A percentile compares a stretch with the other conserved stretches of the same genome.
These are phyloP conservation scores for Echites panduratus DNA, from an alignment of 257 asterid genomes.

Conservation along the genomic window DNA sequence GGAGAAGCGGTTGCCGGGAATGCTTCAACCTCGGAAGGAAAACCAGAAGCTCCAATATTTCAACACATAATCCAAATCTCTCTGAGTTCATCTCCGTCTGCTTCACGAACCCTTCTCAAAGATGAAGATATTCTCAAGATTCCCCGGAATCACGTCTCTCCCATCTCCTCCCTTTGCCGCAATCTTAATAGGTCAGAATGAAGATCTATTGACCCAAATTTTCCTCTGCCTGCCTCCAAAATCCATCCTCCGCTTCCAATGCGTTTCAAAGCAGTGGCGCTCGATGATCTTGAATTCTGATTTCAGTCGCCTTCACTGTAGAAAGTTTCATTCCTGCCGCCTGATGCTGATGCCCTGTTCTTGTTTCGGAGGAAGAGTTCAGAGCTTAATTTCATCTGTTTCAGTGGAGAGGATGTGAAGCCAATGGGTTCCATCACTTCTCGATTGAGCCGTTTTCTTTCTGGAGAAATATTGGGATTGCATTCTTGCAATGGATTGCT, in stretches of 20 bases:
- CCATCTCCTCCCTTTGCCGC: not conserved
- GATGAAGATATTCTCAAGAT: not conserved
- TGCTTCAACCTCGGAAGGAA: not conserved
- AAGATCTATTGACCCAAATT: slow-evolving; percentile 14
- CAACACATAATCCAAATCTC: not conserved
- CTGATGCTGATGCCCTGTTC: not conserved
- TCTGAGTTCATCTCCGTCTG: not conserved
- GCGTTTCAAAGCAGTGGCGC: slow-evolving; percentile 10
- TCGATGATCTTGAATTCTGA: not conserved
- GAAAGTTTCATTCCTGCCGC: not conserved
- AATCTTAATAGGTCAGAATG: not conserved
- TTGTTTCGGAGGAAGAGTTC: not conserved
- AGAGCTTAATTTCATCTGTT: not conserved
- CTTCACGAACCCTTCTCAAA: not conserved
- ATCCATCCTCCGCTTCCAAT: slow-evolving; percentile 12
- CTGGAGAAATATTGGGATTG: not conserved
- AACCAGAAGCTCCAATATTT: not conserved
- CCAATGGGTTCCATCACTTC: not conserved
- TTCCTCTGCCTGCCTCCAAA: slow-evolving; percentile 13
- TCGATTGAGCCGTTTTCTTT: not conserved
- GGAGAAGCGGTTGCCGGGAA: not conserved
- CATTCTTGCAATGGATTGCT: slow-evolving; percentile 20
- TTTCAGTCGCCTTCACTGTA: slow-evolving; percentile 13
- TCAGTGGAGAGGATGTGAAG: not conserved
- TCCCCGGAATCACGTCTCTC: not conserved